phyloP scores from a whole-genome alignment of 306 rosid species.

The Cajanus cajan region DNA sequence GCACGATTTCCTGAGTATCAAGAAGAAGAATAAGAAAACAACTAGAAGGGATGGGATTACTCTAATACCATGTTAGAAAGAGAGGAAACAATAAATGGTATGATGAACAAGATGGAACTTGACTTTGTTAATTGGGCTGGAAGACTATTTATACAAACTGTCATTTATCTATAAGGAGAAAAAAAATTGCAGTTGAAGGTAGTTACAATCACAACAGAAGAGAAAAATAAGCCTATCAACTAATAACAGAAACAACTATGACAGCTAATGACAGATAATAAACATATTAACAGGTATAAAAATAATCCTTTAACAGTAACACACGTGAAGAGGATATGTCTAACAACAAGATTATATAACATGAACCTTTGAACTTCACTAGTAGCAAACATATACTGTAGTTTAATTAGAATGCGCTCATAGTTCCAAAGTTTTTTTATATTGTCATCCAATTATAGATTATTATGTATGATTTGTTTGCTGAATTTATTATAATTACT shows the following conservation, averaged over 20 bases:
- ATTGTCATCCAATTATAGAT: too few species aligned
- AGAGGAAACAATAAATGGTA: background rate
- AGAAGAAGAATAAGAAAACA: background rate
- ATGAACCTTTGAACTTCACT: background rate
- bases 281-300: background rate
- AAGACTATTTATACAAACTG: background rate
- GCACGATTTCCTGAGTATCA: constrained; percentile 62
- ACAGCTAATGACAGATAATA: background rate
- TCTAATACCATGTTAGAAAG: background rate
- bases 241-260: background rate
- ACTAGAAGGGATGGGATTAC: background rate
- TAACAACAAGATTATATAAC: background rate
- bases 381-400: background rate
- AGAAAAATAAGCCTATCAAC: background rate
- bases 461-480: background rate
- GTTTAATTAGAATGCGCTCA: background rate
- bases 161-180: background rate
- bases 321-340: constrained; percentile 8
- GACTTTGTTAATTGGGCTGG: background rate
- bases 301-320: background rate
- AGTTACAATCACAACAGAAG: background rate
- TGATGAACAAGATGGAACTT: background rate
- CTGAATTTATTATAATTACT: background rate
- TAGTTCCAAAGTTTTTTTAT: too few species aligned
- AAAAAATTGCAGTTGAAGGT: background rate